A percentile compares a stretch with the other conserved stretches of the same genome.
Conservation (phyloP, 2,329 filamentous ascomycete species). For the Cercospora brassicicola region DNA sequence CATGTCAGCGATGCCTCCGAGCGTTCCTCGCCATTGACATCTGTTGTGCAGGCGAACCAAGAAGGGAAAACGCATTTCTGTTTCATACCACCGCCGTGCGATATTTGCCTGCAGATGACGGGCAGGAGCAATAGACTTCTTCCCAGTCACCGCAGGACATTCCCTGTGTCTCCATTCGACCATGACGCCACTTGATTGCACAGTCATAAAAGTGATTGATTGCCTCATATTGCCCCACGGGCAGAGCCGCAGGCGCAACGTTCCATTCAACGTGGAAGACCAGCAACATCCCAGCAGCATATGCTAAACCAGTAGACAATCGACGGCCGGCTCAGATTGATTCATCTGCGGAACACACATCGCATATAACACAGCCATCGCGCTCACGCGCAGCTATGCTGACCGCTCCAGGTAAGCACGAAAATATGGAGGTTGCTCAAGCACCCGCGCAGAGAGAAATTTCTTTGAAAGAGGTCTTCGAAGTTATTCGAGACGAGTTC, state of each 20-base stretch:
- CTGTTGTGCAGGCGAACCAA: not conserved
- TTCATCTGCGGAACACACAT: not conserved
- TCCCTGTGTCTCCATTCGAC: not conserved
- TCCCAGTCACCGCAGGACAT: not conserved
- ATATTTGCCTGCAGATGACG: not conserved
- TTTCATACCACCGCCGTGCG: not conserved
- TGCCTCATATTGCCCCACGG: not conserved
- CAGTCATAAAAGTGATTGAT: not conserved
- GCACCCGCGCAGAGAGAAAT: slow-evolving; percentile 1
- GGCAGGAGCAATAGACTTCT: not conserved
- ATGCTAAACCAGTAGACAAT: not conserved
- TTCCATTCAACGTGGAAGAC: not conserved
- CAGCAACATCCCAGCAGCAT: slow-evolving; percentile 12
- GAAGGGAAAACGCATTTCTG: not conserved
- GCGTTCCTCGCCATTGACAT: not conserved
- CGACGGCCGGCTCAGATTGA: not conserved
- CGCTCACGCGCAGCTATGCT: not conserved
- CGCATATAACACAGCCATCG: not conserved
- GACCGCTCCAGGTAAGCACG: not conserved
- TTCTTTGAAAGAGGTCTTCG: slow-evolving; percentile 4
- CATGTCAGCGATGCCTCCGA: not conserved
- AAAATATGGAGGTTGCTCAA: not conserved
- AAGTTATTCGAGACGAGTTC: slow-evolving; percentile 8
- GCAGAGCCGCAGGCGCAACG: not conserved
- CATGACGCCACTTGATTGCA: not conserved